A percentile compares a stretch with the other conserved stretches of the same genome.
Conservation (phyloP, 805 yeast species). For the Saturnispora diversa region DNA sequence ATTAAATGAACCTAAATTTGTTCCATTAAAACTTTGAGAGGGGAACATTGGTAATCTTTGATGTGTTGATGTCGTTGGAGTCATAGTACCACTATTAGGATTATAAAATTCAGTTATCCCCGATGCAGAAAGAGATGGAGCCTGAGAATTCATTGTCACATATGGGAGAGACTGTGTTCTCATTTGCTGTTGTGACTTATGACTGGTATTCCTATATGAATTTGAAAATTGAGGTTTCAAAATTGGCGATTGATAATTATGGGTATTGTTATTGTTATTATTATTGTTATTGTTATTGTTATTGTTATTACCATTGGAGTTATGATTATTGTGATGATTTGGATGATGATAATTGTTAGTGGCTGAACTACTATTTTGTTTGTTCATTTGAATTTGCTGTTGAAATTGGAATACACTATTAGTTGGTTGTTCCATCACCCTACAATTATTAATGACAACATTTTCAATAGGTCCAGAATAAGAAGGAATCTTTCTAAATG, state of each 20-base stretch:
- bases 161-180: constrained; percentile 7
- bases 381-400: constrained; percentile 18
- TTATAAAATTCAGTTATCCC: constrained; percentile 8
- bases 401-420: constrained; percentile 22
- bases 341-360: constrained; percentile 4
- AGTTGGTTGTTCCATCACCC: constrained; percentile 27
- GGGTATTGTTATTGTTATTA: constrained; percentile 8
- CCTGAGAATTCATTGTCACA: background rate
- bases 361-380: constrained; percentile 6
- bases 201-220: background rate
- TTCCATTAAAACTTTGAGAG: constrained; percentile 9
- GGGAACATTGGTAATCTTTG: constrained; percentile 10
- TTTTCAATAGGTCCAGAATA: constrained; percentile 25
- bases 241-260: constrained; percentile 8
- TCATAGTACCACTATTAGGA: constrained; percentile 1
- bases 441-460: constrained; percentile 23
- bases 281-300: constrained; percentile 6
- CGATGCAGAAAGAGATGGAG: constrained; percentile 1
- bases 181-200: constrained; percentile 9
- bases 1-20: constrained; percentile 6
- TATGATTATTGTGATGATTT: background rate
- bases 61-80: constrained; percentile 5
- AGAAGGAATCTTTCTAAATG: constrained; percentile 25
- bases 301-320: constrained; percentile 4
- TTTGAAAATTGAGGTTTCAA: constrained; percentile 9